These are phyloP conservation scores for Corchorus olitorius DNA, from an alignment of 345 rosid genomes.

Conservation along the genomic window DNA sequence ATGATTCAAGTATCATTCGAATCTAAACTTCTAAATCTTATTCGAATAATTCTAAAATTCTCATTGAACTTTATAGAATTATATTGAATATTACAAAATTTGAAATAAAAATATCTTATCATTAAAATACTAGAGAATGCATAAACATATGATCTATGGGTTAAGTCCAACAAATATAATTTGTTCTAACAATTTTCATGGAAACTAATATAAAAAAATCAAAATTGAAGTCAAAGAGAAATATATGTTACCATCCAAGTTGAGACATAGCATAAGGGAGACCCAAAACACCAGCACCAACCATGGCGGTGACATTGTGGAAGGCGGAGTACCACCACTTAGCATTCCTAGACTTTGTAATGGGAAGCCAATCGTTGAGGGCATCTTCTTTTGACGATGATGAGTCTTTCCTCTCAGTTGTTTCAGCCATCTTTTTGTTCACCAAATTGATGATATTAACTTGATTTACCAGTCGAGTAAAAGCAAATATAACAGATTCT, in stretches of 20 bases:
- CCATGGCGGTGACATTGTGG: conserved; percentile 80
- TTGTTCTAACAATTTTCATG: not conserved
- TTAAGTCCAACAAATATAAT: not conserved
- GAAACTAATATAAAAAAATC: not conserved
- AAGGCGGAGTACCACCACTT: conserved; percentile 75
- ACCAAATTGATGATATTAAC: too few relatives aligned
- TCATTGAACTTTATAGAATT: too few relatives aligned
- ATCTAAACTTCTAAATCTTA: too few relatives aligned
- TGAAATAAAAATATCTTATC: too few relatives aligned
- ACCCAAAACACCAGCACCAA: conserved; percentile 69
- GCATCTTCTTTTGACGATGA: not conserved
- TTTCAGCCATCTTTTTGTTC: not conserved
- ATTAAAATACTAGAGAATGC: not conserved
- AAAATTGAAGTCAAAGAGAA: not conserved
- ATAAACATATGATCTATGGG: not conserved
- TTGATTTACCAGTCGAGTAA: not conserved
- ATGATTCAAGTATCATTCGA: too few relatives aligned
- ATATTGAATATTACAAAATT: not conserved
- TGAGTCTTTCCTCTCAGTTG: not conserved
- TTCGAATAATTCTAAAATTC: too few relatives aligned
- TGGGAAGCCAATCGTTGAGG: conserved; percentile 62
- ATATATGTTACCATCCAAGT: conserved; percentile 55
- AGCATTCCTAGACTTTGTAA: conserved; percentile 60
- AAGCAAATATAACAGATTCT: not conserved
- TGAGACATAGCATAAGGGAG: conserved; percentile 70